Evolutionary conservation across 768 basidiomycete species (phyloP).

Genomic region (Piloderma croceum): DNA sequence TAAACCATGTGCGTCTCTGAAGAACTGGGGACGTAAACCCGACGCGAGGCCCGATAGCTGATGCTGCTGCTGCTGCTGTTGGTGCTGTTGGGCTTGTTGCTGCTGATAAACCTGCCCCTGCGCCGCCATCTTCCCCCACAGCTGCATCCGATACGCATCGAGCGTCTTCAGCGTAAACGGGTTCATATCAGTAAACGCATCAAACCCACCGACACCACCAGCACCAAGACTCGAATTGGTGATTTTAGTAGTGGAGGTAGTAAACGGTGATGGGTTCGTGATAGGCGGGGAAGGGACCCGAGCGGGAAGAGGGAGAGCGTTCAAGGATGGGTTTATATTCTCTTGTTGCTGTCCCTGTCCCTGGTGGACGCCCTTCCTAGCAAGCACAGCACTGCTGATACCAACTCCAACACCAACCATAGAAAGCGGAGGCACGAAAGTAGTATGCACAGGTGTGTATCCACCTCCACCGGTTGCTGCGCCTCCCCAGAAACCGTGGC

Average conservation of each 20-base stretch:
- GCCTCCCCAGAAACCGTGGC: conserved; percentile 98
- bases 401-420: conserved; percentile 12
- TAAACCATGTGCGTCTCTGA: no score
- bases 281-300: conserved; percentile 11
- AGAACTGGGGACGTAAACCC: conserved; percentile 34
- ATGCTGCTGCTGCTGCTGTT: conserved; percentile 12
- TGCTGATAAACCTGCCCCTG: conserved; percentile 49
- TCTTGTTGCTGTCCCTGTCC: conserved; percentile 49
- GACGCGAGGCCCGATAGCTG: conserved; percentile 35
- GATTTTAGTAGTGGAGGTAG: conserved; percentile 8
- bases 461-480: conserved; percentile 50
- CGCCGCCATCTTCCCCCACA: conserved; percentile 86
- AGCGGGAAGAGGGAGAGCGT: conserved; percentile 25
- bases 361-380: conserved; percentile 7
- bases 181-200: conserved; percentile 73
- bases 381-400: conserved; percentile 11
- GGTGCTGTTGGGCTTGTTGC: conserved; percentile 15
- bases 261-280: conserved; percentile 8
- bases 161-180: conserved; percentile 85
- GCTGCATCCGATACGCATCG: conserved; percentile 85
- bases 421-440: conserved; percentile 70
- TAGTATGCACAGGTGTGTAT: conserved; percentile 79
- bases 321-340: conserved; percentile 76
- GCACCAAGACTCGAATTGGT: conserved; percentile 8
- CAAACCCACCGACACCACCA: conserved; percentile 46